Conservation (phyloP, 1,284 basidiomycete genomes). For the Boletus hoseneyae region DNA sequence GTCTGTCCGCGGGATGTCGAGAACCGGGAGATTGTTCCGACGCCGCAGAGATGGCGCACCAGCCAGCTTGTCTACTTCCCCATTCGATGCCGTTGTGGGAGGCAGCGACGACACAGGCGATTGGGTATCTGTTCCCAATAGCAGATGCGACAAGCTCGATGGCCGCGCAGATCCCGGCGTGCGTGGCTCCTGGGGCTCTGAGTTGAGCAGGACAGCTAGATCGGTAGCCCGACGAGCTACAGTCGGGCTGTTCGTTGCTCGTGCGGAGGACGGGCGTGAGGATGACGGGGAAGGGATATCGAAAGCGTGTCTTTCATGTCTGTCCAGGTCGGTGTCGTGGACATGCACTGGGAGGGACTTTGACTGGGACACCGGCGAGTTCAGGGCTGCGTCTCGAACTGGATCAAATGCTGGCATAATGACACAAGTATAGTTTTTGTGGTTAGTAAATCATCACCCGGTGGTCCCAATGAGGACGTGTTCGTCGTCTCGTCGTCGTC, state of each 20-base stretch:
- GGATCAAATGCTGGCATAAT: constrained; percentile 77
- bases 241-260: constrained; percentile 43
- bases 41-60: constrained; percentile 39
- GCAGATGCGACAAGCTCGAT: constrained; percentile 50
- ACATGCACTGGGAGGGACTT: constrained; percentile 28
- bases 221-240: constrained; percentile 61
- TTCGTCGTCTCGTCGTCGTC: background rate
- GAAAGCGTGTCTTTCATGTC: constrained; percentile 28
- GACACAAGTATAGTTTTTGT: constrained; percentile 1
- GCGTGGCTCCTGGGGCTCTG: constrained; percentile 43
- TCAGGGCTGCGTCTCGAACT: constrained; percentile 75
- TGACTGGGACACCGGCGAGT: constrained; percentile 49
- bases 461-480: background rate
- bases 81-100: constrained; percentile 8
- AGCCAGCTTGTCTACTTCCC: constrained; percentile 40
- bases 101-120: constrained; percentile 13
- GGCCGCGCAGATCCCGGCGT: constrained; percentile 40
- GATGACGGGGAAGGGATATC: constrained; percentile 35
- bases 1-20: constrained; percentile 33
- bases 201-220: constrained; percentile 67
- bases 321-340: constrained; percentile 28
- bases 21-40: constrained; percentile 30
- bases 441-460: constrained; percentile 18
- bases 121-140: constrained; percentile 37
- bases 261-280: constrained; percentile 33